Evolutionary conservation across 768 basidiomycete genomes (phyloP).

Genomic region (Psilocybe subaeruginosa): DNA sequence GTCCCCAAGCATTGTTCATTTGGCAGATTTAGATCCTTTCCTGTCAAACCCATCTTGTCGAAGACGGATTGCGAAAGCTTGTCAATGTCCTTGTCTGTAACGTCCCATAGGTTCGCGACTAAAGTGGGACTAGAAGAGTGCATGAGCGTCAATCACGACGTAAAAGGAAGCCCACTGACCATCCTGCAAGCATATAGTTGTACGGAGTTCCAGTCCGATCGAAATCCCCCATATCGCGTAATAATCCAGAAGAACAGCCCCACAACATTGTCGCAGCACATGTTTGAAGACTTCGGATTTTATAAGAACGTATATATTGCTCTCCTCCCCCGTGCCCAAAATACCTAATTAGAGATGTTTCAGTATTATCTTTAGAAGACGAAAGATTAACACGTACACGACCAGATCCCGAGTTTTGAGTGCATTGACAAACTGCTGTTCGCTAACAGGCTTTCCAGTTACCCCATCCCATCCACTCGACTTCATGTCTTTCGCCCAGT

Average conservation of each 20-base stretch:
- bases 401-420: constrained; percentile 79
- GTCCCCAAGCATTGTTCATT: constrained; percentile 17
- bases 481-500: constrained; percentile 79
- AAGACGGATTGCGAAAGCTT: constrained; percentile 87
- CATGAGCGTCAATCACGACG: background rate
- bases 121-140: constrained; percentile 71
- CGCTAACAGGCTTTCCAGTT: constrained; percentile 73
- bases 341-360: constrained; percentile 57
- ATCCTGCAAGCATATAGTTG: constrained; percentile 96
- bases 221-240: constrained; percentile 93
- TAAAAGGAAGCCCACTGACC: constrained; percentile 57
- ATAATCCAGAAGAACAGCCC: constrained; percentile 94
- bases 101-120: constrained; percentile 97
- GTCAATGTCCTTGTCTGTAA: constrained; percentile 97
- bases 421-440: constrained; percentile 80
- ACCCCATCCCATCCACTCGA: constrained; percentile 84
- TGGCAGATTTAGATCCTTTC: constrained; percentile 27
- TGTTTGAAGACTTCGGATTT: constrained; percentile 75
- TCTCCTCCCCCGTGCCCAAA: constrained; percentile 97
- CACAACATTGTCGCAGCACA: constrained; percentile 97
- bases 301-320: constrained; percentile 89
- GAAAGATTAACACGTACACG: constrained; percentile 63
- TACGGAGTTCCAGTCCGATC: constrained; percentile 91
- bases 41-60: constrained; percentile 61
- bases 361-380: background rate